Conservation (phyloP, 768 basidiomycete genomes). For the Agaricus blazei region DNA sequence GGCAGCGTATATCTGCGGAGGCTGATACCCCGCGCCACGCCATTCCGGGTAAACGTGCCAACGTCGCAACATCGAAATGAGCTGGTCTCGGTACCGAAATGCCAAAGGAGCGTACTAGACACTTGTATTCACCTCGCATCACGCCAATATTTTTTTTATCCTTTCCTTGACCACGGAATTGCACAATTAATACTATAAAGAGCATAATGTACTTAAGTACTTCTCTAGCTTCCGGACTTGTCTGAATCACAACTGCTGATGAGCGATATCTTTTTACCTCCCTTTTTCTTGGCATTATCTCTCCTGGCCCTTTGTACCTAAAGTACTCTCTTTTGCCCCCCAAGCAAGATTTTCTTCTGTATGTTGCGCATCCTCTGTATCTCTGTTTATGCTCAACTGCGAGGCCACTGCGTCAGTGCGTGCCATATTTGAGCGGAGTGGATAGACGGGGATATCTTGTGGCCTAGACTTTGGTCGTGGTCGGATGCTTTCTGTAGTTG, state of each 20-base stretch:
- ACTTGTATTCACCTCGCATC: background rate
- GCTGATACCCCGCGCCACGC: constrained; percentile 33
- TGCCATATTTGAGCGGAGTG: constrained; percentile 55
- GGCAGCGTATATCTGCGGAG: constrained; percentile 78
- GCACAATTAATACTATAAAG: background rate
- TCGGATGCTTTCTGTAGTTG: constrained; percentile 23
- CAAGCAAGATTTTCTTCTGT: constrained; percentile 35
- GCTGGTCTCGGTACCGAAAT: constrained; percentile 24
- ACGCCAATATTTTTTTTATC: constrained; percentile 1
- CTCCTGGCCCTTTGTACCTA: constrained; percentile 41
- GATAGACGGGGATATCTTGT: constrained; percentile 57
- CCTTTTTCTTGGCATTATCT: background rate
- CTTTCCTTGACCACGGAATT: constrained; percentile 11
- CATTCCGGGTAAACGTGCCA: constrained; percentile 29
- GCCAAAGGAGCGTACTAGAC: constrained; percentile 11
- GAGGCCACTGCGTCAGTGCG: constrained; percentile 61
- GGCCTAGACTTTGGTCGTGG: constrained; percentile 52
- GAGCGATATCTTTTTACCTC: background rate
- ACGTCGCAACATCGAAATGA: constrained; percentile 33
- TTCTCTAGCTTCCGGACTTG: background rate
- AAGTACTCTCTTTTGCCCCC: constrained; percentile 46
- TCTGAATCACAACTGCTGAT: background rate
- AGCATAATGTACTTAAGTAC: background rate
- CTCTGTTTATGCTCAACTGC: constrained; percentile 45
- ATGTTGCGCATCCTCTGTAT: constrained; percentile 42